phyloP scores from a whole-genome alignment of 2,329 filamentous ascomycete species.

The Metarhizium brunneum region DNA sequence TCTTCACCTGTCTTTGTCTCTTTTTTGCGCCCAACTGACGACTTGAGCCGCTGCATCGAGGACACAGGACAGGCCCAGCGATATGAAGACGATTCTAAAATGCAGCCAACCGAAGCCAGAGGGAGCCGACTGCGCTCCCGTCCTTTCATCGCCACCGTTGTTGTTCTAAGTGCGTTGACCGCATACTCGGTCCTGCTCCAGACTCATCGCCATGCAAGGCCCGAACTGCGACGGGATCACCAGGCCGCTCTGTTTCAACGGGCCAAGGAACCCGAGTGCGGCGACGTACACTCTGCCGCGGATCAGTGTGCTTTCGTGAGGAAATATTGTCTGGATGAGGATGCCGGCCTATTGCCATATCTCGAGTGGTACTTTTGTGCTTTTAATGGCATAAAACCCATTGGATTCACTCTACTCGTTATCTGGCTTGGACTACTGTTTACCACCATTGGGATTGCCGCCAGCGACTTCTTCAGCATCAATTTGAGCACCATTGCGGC shows the following conservation, averaged over 20 bases:
- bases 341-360: constrained; percentile 84
- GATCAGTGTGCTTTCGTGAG: constrained; percentile 85
- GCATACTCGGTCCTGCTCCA: constrained; percentile 32
- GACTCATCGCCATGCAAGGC: constrained; percentile 8
- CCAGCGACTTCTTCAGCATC: constrained; percentile 96
- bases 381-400: constrained; percentile 54
- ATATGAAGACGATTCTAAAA: constrained; percentile 11
- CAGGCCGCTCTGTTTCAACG: constrained; percentile 13
- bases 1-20: not conserved
- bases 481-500: constrained; percentile 89
- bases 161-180: constrained; percentile 36
- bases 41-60: not conserved
- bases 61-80: constrained; percentile 1
- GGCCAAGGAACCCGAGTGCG: constrained; percentile 49
- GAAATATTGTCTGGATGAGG: constrained; percentile 75
- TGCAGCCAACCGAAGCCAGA: constrained; percentile 12
- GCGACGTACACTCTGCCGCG: constrained; percentile 62
- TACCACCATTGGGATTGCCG: constrained; percentile 93
- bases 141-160: constrained; percentile 39
- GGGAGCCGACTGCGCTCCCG: constrained; percentile 32
- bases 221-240: constrained; percentile 5
- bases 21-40: not conserved
- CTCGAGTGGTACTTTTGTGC: constrained; percentile 85
- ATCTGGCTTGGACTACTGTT: constrained; percentile 85
- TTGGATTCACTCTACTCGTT: constrained; percentile 72